A percentile compares a stretch with the other conserved stretches of the same genome.
Conservation (phyloP, 345 rosid species). For the Fremontodendron californicum region DNA sequence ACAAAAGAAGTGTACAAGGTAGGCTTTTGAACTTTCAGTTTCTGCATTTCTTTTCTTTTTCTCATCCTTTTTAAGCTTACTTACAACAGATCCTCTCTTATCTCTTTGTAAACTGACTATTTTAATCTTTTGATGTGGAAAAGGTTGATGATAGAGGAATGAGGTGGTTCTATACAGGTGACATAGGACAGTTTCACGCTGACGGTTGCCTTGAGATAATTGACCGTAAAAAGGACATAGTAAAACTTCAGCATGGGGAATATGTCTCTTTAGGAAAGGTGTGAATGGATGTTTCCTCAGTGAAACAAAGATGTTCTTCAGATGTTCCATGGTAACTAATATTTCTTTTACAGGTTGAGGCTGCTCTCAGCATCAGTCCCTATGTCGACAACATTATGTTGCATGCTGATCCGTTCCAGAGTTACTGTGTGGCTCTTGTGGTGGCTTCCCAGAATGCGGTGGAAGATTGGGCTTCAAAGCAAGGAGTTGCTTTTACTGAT, state of each 20-base stretch:
- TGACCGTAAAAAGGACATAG: conserved; percentile 95
- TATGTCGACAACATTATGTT: conserved; percentile 83
- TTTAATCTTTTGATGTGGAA: conserved; percentile 11
- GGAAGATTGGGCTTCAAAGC: conserved; percentile 79
- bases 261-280: conserved; percentile 98
- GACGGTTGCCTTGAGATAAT: conserved; percentile 98
- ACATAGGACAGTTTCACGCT: conserved; percentile 80
- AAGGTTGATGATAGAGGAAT: conserved; percentile 93
- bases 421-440: conserved; percentile 87
- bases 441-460: conserved; percentile 62
- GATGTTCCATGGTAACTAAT: conserved; percentile 16
- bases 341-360: conserved; percentile 65
- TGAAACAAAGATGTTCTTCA: too few species aligned
- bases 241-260: conserved; percentile 98
- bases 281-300: conserved; percentile 18
- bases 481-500: conserved; percentile 43
- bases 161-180: conserved; percentile 99
- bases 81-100: neutral
- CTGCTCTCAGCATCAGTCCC: conserved; percentile 65
- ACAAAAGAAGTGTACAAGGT: conserved; percentile 91
- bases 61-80: neutral
- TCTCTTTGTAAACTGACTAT: neutral
- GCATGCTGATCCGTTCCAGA: conserved; percentile 92
- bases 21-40: conserved; percentile 10
- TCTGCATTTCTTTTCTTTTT: neutral